Evolutionary conservation across 208 protist genomes (phyloP).

Genomic region (Leptomonas pyrrhocoris): DNA sequence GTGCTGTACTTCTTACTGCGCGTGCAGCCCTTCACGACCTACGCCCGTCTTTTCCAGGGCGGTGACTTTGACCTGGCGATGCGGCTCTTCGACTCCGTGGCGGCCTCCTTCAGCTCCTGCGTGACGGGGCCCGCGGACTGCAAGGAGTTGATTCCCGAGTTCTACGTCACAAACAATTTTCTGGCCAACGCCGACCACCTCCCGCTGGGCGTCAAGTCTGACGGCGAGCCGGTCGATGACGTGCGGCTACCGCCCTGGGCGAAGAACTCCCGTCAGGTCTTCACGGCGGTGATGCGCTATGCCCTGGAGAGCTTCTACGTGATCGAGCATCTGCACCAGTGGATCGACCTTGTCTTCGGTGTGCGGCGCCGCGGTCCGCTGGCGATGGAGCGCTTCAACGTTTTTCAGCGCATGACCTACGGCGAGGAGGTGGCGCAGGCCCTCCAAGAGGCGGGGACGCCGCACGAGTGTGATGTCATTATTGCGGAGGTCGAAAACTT

Average conservation of each 20-base stretch:
- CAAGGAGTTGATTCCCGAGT: slow-evolving; percentile 97
- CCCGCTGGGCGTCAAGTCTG: slow-evolving; percentile 85
- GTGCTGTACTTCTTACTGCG: slow-evolving; percentile 97
- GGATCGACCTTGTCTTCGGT: slow-evolving; percentile 99
- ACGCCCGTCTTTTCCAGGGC: slow-evolving; percentile 84
- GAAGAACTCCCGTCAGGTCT: slow-evolving; percentile 87
- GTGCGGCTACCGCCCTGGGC: slow-evolving; percentile 98
- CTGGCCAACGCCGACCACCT: slow-evolving; percentile 91
- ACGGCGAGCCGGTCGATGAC: slow-evolving; percentile 81
- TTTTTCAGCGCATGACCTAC: slow-evolving; percentile 98
- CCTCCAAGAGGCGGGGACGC: slow-evolving; percentile 81
- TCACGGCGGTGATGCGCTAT: slow-evolving; percentile 89
- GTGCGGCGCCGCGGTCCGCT: slow-evolving; percentile 91
- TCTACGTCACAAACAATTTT: slow-evolving; percentile 94
- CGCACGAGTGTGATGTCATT: slow-evolving; percentile 84
- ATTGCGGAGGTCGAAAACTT: slow-evolving; percentile 97
- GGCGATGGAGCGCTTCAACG: slow-evolving; percentile 90
- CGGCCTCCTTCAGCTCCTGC: slow-evolving; percentile 74
- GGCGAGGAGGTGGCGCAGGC: slow-evolving; percentile 90
- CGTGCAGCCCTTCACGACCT: slow-evolving; percentile 97
- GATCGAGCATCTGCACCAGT: slow-evolving; percentile 92
- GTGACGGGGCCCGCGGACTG: slow-evolving; percentile 89
- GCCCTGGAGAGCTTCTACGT: slow-evolving; percentile 95
- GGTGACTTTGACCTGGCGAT: slow-evolving; percentile 94
- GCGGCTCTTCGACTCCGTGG: slow-evolving; percentile 94